A percentile compares a stretch with the other conserved stretches of the same genome.
phyloP scores from a whole-genome alignment of 331 rosid genomes.

The Malus hybrid region DNA sequence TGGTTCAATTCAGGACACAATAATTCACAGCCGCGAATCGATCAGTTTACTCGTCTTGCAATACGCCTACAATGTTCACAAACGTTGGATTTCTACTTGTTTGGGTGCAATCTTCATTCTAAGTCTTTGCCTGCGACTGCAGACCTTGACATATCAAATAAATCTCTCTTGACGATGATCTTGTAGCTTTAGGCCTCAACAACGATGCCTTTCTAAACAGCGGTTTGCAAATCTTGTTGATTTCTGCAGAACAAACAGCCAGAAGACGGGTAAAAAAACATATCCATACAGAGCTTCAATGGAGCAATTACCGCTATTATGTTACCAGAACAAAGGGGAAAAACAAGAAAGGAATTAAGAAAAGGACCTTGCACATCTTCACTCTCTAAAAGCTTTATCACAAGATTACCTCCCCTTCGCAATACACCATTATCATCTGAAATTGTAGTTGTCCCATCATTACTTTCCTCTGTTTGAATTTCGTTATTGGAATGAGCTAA shows the following conservation, averaged over 20 bases:
- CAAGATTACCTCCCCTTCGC: slow-evolving; percentile 64
- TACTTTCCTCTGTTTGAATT: slow-evolving; percentile 18
- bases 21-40: too few relatives aligned
- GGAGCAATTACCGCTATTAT: not conserved
- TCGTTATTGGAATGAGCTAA: slow-evolving; percentile 14
- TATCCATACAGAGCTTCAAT: not conserved
- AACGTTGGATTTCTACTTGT: not conserved
- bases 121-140: slow-evolving; percentile 26
- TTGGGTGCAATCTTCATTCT: not conserved
- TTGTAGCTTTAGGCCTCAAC: slow-evolving; percentile 96
- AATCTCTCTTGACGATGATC: slow-evolving; percentile 86
- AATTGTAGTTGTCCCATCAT: slow-evolving; percentile 11
- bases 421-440: slow-evolving; percentile 40
- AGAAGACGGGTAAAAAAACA: not conserved
- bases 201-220: slow-evolving; percentile 63
- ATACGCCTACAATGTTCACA: too few relatives aligned
- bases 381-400: slow-evolving; percentile 84
- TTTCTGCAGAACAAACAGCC: slow-evolving; percentile 37
- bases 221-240: slow-evolving; percentile 62
- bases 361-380: slow-evolving; percentile 75
- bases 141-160: slow-evolving; percentile 84
- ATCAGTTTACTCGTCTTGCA: too few relatives aligned
- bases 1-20: too few relatives aligned
- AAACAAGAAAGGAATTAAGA: not conserved
- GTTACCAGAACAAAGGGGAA: not conserved